Conservation (phyloP, 176 grass and related monocot species). For the Themeda triandra region DNA sequence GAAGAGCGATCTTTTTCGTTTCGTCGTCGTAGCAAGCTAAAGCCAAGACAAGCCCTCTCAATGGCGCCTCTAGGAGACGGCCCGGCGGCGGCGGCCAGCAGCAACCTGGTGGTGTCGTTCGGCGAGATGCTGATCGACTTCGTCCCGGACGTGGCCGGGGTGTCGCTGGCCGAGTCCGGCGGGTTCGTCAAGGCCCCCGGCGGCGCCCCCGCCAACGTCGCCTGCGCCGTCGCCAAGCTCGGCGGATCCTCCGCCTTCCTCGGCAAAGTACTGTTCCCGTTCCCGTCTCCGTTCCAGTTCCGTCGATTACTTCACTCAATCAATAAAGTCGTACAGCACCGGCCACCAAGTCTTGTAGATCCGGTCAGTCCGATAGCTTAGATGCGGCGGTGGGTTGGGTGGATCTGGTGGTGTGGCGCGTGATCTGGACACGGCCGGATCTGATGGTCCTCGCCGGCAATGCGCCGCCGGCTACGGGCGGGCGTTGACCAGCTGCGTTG, state of each 20-base stretch:
- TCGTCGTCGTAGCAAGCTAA: too few species aligned
- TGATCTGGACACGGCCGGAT: too few species aligned
- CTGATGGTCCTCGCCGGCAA: too few species aligned
- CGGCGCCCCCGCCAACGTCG: constrained; percentile 85
- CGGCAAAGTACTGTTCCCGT: constrained; percentile 54
- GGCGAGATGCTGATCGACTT: constrained; percentile 97
- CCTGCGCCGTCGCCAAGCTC: constrained; percentile 73
- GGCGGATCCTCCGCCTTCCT: constrained; percentile 73
- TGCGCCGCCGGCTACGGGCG: too few species aligned
- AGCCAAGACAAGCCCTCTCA: neutral
- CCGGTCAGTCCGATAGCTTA: too few species aligned
- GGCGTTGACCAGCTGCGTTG: too few species aligned
- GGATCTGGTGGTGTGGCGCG: too few species aligned
- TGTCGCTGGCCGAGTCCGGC: constrained; percentile 76
- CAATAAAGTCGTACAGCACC: rapidly evolving
- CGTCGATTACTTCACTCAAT: too few species aligned
- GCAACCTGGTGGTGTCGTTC: constrained; percentile 62
- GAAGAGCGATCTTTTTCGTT: neutral
- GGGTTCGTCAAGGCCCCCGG: constrained; percentile 88
- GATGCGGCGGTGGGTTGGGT: too few species aligned
- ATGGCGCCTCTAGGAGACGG: constrained; percentile 45
- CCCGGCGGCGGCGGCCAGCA: neutral
- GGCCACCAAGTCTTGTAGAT: too few species aligned
- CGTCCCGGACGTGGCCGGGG: constrained; percentile 67
- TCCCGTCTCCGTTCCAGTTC: neutral